Evolutionary conservation across 2,329 filamentous ascomycete genomes (phyloP).

Genomic region (Aspergillus costaricaensis): DNA sequence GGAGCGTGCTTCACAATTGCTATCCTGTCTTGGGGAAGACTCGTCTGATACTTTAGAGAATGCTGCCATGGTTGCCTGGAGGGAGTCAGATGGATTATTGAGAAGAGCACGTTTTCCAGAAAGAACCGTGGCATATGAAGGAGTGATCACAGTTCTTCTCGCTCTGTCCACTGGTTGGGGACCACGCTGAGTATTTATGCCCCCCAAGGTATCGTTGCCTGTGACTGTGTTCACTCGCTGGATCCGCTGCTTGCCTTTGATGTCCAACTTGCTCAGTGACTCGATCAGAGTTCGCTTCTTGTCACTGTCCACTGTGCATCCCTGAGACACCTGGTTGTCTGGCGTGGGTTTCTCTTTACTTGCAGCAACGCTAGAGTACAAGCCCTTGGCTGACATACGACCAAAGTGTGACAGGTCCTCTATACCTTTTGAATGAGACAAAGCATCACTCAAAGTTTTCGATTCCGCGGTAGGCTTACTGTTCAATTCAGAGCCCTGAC

Average conservation of each 20-base stretch:
- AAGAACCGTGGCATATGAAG: neutral
- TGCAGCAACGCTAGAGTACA: neutral
- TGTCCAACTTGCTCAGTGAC: neutral
- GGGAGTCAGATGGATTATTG: neutral
- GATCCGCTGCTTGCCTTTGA: conserved; percentile 4
- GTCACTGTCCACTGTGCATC: neutral
- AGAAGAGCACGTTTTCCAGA: neutral
- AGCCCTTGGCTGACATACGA: neutral
- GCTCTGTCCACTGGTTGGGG: neutral
- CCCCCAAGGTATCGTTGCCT: neutral
- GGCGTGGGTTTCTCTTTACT: neutral
- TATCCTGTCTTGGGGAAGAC: too few relatives aligned
- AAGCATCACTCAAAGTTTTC: neutral
- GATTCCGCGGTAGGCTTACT: neutral
- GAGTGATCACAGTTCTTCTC: neutral
- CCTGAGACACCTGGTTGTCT: neutral
- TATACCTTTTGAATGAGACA: neutral
- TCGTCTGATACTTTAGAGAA: neutral
- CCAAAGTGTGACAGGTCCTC: neutral
- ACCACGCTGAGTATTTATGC: neutral
- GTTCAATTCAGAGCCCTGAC: neutral
- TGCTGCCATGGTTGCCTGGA: neutral
- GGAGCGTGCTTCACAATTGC: too few relatives aligned
- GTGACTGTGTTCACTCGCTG: neutral
- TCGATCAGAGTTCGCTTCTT: neutral